Percentiles rank a stretch among this genome's conserved stretches.
Evolutionary conservation across 192 early-diverging fungal genomes (phyloP).

Genomic region (Coemansia sp.): DNA sequence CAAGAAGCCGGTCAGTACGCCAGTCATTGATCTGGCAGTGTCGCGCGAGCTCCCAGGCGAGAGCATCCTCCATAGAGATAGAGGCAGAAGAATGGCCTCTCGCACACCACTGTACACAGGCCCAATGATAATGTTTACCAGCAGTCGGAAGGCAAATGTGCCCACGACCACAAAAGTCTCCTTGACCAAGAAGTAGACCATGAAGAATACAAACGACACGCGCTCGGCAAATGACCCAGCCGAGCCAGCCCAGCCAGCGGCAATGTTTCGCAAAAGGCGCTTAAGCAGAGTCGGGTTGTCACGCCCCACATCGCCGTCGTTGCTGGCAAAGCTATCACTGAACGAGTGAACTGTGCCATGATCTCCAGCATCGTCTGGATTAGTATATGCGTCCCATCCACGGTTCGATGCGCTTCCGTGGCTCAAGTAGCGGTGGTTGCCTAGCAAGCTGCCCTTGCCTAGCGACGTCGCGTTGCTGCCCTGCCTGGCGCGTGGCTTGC

Average conservation of each 20-base stretch:
- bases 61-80: slow-evolving; percentile 24
- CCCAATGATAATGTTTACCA: slow-evolving; percentile 20
- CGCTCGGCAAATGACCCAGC: slow-evolving; percentile 34
- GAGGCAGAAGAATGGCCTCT: slow-evolving; percentile 27
- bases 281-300: slow-evolving; percentile 45
- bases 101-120: slow-evolving; percentile 29
- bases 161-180: slow-evolving; percentile 25
- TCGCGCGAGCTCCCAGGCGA: slow-evolving; percentile 23
- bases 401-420: slow-evolving; percentile 23
- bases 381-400: slow-evolving; percentile 43
- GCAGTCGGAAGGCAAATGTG: slow-evolving; percentile 17
- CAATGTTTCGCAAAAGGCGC: slow-evolving; percentile 44
- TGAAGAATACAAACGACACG: slow-evolving; percentile 44
- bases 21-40: slow-evolving; percentile 17
- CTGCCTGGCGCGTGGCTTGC: slow-evolving; percentile 4
- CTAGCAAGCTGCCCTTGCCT: slow-evolving; percentile 22
- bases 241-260: slow-evolving; percentile 38
- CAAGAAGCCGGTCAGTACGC: slow-evolving; percentile 25
- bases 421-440: slow-evolving; percentile 32
- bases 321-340: slow-evolving; percentile 49
- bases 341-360: slow-evolving; percentile 33
- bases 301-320: slow-evolving; percentile 1
- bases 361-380: slow-evolving; percentile 20
- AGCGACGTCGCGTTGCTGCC: slow-evolving; percentile 24
- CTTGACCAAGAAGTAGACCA: slow-evolving; percentile 51